These are phyloP conservation scores for Leccinellum albellum DNA, from an alignment of 768 basidiomycete species.

Conservation along the genomic window DNA sequence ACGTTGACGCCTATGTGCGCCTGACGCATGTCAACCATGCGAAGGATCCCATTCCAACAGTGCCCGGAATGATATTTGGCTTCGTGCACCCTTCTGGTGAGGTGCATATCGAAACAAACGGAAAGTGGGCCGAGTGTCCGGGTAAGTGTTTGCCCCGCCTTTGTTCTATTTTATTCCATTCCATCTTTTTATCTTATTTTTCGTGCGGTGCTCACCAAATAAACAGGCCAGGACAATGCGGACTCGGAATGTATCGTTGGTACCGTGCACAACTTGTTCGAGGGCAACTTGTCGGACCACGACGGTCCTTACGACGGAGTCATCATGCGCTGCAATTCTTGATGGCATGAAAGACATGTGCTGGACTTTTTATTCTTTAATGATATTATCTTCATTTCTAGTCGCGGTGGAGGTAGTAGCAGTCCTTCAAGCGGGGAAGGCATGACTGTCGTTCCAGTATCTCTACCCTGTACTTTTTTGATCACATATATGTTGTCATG, in stretches of 20 bases:
- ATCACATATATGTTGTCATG: no score
- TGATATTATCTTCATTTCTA: neutral
- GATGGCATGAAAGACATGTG: neutral
- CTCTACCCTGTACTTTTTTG: no score
- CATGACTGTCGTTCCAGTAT: neutral
- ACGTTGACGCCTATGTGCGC: constrained; percentile 42
- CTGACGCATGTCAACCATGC: constrained; percentile 54
- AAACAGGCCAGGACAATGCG: constrained; percentile 56
- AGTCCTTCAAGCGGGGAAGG: neutral
- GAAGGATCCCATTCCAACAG: constrained; percentile 37
- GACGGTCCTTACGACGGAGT: constrained; percentile 34
- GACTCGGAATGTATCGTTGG: constrained; percentile 29
- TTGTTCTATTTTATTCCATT: neutral
- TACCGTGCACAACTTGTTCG: constrained; percentile 39
- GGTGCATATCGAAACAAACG: constrained; percentile 40
- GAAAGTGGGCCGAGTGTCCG: constrained; percentile 50
- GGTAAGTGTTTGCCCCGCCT: constrained; percentile 23
- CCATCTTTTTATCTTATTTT: neutral
- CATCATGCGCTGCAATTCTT: constrained; percentile 10
- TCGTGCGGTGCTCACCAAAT: neutral
- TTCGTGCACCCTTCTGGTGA: constrained; percentile 40
- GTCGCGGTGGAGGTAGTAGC: neutral
- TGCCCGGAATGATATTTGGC: constrained; percentile 31
- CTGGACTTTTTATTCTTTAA: no score
- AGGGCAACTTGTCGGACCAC: constrained; percentile 41